Evolutionary conservation across 495 filamentous ascomycete genomes (phyloP), one percentile per base, ranked within the genome.

Genomic region (Immersiella caudata): DNA sequence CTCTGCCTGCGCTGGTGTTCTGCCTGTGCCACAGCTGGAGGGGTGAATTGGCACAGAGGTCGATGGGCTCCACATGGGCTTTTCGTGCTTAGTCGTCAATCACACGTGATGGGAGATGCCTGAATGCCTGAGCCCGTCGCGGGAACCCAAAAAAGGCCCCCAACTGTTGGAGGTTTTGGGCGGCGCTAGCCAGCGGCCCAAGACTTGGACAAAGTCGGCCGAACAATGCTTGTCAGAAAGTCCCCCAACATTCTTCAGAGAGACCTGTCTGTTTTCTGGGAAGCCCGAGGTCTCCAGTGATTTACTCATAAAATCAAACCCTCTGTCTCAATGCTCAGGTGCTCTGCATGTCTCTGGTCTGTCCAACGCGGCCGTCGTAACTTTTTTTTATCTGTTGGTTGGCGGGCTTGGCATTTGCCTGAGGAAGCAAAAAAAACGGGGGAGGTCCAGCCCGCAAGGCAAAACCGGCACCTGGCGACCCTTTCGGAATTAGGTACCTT

Each of bases 401-500:
- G 57, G 50, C 21, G 55, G 24, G 4, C n/a, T 36, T 36, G 27
- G n/a, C 18, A 22, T 27, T 63, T 21, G 61, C 61, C 46, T 51
- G 25, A 52, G 49, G 61, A 63, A 54, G 46, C 46, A 8, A 54
- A 40, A 40, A 24, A 52, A 62, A 62, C 46, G 20, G 18, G 54
- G 64, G 55, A 24, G 55, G 20, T 22, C 33, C 21, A 58, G 24
- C 11, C 51, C 54, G 58, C 20, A 56, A 57, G 60, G 36, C 52
- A 62, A 62, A 59, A 58, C 63, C 63, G 63, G 63, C 63, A 65
- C 35, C 56, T 26, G 52, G 54, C 29, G 50, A 60, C 59, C 65
- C 67, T 27, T 54, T 66, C 61, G 70, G 62, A 57, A 65, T 46
- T 55, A 57, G 69, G 61, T 40, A 64, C 59, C 59, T 60, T 66